Evolutionary conservation across 257 asterid genomes (phyloP).

Genomic region (Ilex asprella): DNA sequence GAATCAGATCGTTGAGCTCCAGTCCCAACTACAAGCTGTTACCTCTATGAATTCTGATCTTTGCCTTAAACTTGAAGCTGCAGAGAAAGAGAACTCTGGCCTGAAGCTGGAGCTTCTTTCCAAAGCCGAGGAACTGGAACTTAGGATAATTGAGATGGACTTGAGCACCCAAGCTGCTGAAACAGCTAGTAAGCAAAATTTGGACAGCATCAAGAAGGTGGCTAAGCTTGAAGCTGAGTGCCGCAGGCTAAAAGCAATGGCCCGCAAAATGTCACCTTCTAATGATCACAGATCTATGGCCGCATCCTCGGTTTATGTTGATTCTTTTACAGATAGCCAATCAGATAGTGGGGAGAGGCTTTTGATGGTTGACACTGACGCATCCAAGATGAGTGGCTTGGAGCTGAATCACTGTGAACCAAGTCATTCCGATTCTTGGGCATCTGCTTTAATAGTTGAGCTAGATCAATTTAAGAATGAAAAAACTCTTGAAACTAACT

Average conservation of each 20-base stretch:
- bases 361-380: slow-evolving; percentile 23
- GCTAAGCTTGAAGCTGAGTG: slow-evolving; percentile 18
- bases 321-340: slow-evolving; percentile 51
- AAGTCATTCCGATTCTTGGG: slow-evolving; percentile 12
- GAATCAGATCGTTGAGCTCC: slow-evolving; percentile 45
- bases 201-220: slow-evolving; percentile 40
- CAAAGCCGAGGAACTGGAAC: slow-evolving; percentile 35
- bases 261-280: slow-evolving; percentile 30
- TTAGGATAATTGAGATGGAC: slow-evolving; percentile 47
- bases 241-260: slow-evolving; percentile 47
- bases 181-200: slow-evolving; percentile 73
- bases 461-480: slow-evolving; percentile 24
- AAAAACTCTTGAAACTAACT: slow-evolving; percentile 26
- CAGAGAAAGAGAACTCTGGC: slow-evolving; percentile 44
- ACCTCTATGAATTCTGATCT: slow-evolving; percentile 29
- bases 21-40: slow-evolving; percentile 34
- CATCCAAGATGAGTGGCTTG: slow-evolving; percentile 23
- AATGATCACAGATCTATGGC: slow-evolving; percentile 34
- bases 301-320: slow-evolving; percentile 46
- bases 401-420: slow-evolving; percentile 27
- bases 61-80: slow-evolving; percentile 48
- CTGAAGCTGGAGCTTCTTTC: slow-evolving; percentile 48
- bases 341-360: slow-evolving; percentile 53
- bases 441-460: slow-evolving; percentile 19
- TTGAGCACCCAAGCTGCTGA: slow-evolving; percentile 65